Evolutionary conservation across 1,139 yeast genomes (phyloP), one percentile per base, ranked within the genome.

Genomic region (Taphrina pruni): DNA sequence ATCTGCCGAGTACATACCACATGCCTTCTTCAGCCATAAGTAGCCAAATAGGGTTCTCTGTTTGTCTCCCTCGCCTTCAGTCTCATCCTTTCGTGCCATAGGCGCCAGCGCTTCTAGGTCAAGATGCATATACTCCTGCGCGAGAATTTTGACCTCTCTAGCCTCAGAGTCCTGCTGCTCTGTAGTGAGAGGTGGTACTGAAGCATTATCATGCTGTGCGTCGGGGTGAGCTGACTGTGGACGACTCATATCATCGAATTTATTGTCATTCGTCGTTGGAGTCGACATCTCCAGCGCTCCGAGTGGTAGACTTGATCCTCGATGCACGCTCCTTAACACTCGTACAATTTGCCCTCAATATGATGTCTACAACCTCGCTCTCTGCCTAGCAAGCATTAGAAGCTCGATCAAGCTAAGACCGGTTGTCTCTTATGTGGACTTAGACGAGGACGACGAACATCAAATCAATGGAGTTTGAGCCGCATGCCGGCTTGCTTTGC

Each of bases 1-100:
- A 6, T 17, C 5, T 26, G 43, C 32, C 43, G 17, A 21, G 38
- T 7, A 12, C 67, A 3, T 46, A 64, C 67, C 67, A 46, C 67
- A 64, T 17, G 67, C 67, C 32, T 56, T 64, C 21, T 39, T 35
- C n/a, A 64, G 61, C 67, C 67, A 64, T 21, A 50, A 43, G 32
- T 64, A 50, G 26, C 61, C 67, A 21, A 54, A 64, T 11, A 48
- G 38, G 6, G 67, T 21, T 17, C 67, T 46, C 38, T 55, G 56
- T 9, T 58, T 26, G 46, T 64, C 67, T 17, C 60, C 67, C 38
- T 64, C 54, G 8, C 54, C 46, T 6, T 55, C 61, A 12, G 45
- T 38, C 26, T 64, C 67, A 43, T 54, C 43, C 17, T 26, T 21
- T n/a, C 61, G 60, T 8, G 52, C 55, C 14, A 41, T 50, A 8